Evolutionary conservation across 2,329 filamentous ascomycete species (phyloP), one percentile per base, ranked within the genome.

Genomic region (Cucurbitaria berberidis): DNA sequence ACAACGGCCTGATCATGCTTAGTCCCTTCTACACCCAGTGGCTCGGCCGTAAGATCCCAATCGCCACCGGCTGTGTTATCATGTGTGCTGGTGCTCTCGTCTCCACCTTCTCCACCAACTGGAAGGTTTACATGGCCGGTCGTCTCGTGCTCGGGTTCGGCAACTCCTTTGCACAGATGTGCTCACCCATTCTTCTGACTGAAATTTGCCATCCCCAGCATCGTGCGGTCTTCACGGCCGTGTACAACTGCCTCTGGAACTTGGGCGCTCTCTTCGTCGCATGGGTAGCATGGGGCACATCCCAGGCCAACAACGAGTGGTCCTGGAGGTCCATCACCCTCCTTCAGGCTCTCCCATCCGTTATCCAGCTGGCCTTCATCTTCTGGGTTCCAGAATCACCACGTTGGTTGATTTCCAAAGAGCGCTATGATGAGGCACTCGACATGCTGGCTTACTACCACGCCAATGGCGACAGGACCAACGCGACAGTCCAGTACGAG

Each of bases 171-270:
- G 78, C 85, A 0, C 86, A 88, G 61, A 84, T 87, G 78, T 81
- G 82, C 11, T 86, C 85, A 15, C 86, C 86, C 1, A 78, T 89
- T 50, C 79, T 89, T 5, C 79, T 89, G 7, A 85, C 84, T 5
- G 86, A 89, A 73, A 82, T 89, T 57, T 84, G 82, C 73, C 86
- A 89, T 66, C 86, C 86, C 15, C 86, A 88, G 66, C 86, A 89
- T 68, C 84, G 86, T 63, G 86, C 81, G 16, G 82, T 81, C 11
- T 79, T 88, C 47, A 89, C 86, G 0, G 80, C 86, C 22, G 80
- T 89, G 51, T 89, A 89, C 75, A 88, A 89, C 72, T 87, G 84
- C 64, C 73, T 88, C 44, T 89, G 86, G 86, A 87, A 88, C 67
- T 67, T 86, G 52, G 85, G 84, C 35, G 75, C 76, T 39, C 67